These are phyloP conservation scores for Brassica carinata DNA, from an alignment of 345 rosid genomes.

Conservation along the genomic window DNA sequence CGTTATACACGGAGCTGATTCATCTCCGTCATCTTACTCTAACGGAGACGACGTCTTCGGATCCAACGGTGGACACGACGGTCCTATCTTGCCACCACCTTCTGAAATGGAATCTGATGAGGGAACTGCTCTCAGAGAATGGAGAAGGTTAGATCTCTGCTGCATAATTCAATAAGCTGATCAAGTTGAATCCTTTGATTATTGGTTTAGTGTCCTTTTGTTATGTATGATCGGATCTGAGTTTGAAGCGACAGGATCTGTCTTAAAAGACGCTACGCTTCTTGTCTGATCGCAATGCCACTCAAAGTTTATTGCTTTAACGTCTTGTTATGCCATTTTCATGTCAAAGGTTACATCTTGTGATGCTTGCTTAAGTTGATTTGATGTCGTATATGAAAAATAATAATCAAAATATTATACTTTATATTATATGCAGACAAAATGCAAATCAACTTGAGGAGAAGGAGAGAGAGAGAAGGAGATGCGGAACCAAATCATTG, in stretches of 20 bases:
- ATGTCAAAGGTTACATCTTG: too few relatives aligned
- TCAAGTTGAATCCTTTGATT: not conserved
- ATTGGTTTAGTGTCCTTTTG: not conserved
- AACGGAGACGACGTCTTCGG: constrained; percentile 46
- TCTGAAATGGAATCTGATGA: constrained; percentile 61
- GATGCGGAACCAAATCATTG: constrained; percentile 53
- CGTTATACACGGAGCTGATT: constrained; percentile 43
- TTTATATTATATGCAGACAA: constrained; percentile 45
- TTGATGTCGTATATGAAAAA: too few relatives aligned
- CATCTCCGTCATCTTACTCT: constrained; percentile 14
- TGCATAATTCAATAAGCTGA: too few relatives aligned
- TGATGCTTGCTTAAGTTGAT: too few relatives aligned
- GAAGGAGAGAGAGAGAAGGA: constrained; percentile 81
- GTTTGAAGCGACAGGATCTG: too few relatives aligned
- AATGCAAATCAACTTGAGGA: constrained; percentile 70
- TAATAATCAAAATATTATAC: too few relatives aligned
- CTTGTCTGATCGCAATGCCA: too few relatives aligned
- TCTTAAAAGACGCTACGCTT: not conserved
- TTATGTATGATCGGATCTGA: too few relatives aligned
- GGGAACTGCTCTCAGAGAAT: constrained; percentile 66
- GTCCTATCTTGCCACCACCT: constrained; percentile 64
- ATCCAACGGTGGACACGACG: constrained; percentile 37
- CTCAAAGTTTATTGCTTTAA: too few relatives aligned
- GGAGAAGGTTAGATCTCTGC: constrained; percentile 70
- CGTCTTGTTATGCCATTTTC: too few relatives aligned